Evolutionary conservation across 78 protist species (phyloP).

Genomic region (Chrysochromulina parva): DNA sequence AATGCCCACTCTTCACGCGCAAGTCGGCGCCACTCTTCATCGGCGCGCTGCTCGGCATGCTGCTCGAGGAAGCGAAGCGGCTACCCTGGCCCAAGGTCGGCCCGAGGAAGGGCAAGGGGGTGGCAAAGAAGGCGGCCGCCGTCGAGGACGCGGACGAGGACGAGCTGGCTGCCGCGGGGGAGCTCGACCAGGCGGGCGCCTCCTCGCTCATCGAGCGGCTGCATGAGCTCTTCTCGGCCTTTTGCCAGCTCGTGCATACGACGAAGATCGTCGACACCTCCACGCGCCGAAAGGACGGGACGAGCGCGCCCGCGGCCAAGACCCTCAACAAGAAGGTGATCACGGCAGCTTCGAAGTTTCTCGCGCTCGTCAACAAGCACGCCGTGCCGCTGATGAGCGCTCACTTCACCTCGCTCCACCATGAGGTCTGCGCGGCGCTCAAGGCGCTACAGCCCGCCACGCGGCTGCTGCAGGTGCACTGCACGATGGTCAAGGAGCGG

Average conservation of each 20-base stretch:
- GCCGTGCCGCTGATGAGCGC: background rate
- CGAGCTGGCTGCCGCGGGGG: too few relatives aligned
- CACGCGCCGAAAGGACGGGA: background rate
- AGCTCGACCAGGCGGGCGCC: background rate
- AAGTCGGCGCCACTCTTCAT: background rate
- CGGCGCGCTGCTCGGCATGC: background rate
- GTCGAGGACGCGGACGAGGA: background rate
- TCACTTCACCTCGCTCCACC: background rate
- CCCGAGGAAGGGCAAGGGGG: background rate
- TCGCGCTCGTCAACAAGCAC: background rate
- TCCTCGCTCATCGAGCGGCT: background rate
- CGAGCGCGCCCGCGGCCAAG: too few relatives aligned
- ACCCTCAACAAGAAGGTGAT: background rate
- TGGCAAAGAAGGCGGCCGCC: background rate
- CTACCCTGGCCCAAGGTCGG: too few relatives aligned
- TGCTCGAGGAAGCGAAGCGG: background rate
- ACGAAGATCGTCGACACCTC: background rate
- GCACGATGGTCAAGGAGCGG: background rate
- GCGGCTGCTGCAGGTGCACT: background rate
- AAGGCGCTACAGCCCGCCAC: background rate
- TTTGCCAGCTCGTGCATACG: background rate
- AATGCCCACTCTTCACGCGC: background rate
- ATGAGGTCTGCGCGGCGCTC: background rate
- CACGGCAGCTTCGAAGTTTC: background rate
- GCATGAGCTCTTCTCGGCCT: background rate